Base-by-base conservation (phyloP, 306 rosid species). In the Casuarina glauca region DNA sequence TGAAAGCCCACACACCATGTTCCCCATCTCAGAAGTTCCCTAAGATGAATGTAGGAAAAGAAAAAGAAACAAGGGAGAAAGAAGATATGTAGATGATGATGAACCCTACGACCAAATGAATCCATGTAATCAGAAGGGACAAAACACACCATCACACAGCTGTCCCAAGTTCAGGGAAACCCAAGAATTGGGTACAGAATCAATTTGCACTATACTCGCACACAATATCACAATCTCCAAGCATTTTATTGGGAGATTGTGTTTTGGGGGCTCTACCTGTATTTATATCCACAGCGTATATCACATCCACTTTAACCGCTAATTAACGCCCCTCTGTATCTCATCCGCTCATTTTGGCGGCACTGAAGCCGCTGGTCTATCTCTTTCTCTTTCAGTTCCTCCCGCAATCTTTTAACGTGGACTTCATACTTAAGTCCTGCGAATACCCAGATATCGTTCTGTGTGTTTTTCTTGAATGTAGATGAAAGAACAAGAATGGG, bases 341-440 rank as follows among this genome's bases (percentile, higher is more conserved):
- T 76, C 86, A 70, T 84, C 83, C 89, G 63, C 82, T 84, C 82
- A 77, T 83, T 93, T 93, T 93, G 97, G 97, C 97, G 97, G 96
- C 96, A 93, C 91, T 73, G 88, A 90, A 90, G 78, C 87, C 83
- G 89, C 91, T 80, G 53, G 82, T 85, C 64, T 71, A 70, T 54
- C 58, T 72, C 77, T 77, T 73, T 54, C 67, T 74, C 79, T 54
- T 70, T 53, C 76, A 73, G 78, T 82, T 68, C 36, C 73, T 66
- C 67, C 35, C 78, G 70, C 80, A 49, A 51, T 80, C 76, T 3
- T 26, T 51, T 19, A 3, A 69, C 78, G 41, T 76, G 74, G 82
- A 87, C 78, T 86, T 75, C 84, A 79, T 81, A 52, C 79, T 76
- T 85, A 46, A 73, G 35, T 81, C 79, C 86, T 62, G 55, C 73